Percentiles rank a stretch among this genome's conserved stretches.
phyloP scores from a whole-genome alignment of 306 rosid species.

The Psophocarpus tetragonolobus region DNA sequence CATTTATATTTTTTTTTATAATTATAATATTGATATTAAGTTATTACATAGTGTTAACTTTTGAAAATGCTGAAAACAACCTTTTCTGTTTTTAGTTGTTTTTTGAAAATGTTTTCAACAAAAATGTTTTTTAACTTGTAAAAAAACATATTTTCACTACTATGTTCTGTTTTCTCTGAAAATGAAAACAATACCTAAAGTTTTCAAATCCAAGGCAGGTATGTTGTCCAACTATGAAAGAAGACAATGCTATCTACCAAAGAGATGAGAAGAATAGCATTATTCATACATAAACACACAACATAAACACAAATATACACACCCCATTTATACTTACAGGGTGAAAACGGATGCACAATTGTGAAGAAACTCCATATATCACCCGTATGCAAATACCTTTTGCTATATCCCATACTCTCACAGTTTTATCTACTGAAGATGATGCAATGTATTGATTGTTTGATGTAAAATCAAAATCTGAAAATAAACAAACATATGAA shows the following conservation, averaged over 20 bases:
- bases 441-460: conserved; percentile 97
- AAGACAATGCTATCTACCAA: conserved; percentile 12
- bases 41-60: too few species aligned
- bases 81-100: too few species aligned
- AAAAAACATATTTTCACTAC: too few species aligned
- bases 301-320: background rate
- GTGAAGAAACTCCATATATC: conserved; percentile 94
- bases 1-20: too few species aligned
- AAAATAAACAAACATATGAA: conserved; percentile 37
- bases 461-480: conserved; percentile 96
- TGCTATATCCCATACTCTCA: conserved; percentile 91
- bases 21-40: too few species aligned
- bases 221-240: conserved; percentile 12
- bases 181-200: background rate
- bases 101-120: too few species aligned
- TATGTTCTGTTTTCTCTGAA: too few species aligned
- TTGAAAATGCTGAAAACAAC: too few species aligned
- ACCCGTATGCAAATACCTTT: conserved; percentile 93
- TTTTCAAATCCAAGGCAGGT: background rate
- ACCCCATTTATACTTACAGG: conserved; percentile 69
- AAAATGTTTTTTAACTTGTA: too few species aligned
- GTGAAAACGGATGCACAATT: conserved; percentile 91
- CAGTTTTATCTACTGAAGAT: conserved; percentile 92
- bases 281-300: background rate
- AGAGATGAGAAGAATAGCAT: conserved; percentile 7